Percentiles rank a stretch among this genome's conserved stretches.
These are phyloP conservation scores for Paspalum notatum DNA, from an alignment of 176 grass and related monocot genomes.

Conservation along the genomic window DNA sequence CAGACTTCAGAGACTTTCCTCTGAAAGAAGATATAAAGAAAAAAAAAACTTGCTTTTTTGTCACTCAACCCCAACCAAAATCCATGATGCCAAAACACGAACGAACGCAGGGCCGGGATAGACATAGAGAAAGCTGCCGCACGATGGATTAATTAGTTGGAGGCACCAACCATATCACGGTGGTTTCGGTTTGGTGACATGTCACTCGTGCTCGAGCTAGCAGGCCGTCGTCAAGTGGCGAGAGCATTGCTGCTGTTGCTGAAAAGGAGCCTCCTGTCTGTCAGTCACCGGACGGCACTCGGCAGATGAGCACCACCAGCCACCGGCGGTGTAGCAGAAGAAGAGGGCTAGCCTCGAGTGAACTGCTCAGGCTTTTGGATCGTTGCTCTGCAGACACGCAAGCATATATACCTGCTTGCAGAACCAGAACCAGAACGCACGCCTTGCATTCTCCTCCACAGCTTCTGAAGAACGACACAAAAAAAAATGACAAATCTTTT, in stretches of 20 bases:
- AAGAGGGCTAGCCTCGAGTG: not conserved
- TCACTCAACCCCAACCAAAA: constrained; percentile 16
- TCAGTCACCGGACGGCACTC: not conserved
- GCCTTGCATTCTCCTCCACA: not conserved
- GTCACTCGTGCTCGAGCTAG: constrained; percentile 34
- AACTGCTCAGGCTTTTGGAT: not conserved
- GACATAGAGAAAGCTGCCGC: not conserved
- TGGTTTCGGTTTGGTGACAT: constrained; percentile 36
- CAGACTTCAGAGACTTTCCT: not conserved
- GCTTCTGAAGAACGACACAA: not conserved
- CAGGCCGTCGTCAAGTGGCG: not conserved
- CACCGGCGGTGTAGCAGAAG: not conserved
- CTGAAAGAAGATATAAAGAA: not conserved
- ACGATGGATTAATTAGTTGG: constrained; percentile 22
- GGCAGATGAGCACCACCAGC: constrained; percentile 20
- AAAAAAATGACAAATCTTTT: not conserved
- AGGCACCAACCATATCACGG: constrained; percentile 29
- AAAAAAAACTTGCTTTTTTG: not conserved
- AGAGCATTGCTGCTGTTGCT: constrained; percentile 18
- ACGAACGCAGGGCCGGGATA: not conserved
- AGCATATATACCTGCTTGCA: constrained; percentile 23
- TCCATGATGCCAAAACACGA: constrained; percentile 22
- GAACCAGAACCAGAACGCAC: not conserved
- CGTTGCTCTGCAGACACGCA: constrained; percentile 43
- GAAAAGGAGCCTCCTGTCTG: constrained; percentile 10